Evolutionary conservation across 2,329 filamentous ascomycete genomes (phyloP).

Genomic region (Cladobotryum protrusum): DNA sequence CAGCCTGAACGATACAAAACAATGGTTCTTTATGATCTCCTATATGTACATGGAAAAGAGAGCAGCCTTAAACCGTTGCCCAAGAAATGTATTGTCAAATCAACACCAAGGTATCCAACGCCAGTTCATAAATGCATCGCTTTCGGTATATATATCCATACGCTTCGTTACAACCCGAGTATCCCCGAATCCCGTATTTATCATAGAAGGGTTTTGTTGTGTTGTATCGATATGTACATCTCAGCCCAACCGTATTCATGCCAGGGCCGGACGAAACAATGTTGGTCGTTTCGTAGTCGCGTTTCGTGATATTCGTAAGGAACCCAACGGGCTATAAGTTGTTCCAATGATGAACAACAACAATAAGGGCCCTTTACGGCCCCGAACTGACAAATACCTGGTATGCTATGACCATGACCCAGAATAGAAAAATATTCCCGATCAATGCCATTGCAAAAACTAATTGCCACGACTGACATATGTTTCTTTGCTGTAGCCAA

Average conservation of each 20-base stretch:
- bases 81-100: slow-evolving; percentile 1
- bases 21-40: neutral
- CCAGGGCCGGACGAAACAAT: no score
- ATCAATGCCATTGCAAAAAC: slow-evolving; percentile 58
- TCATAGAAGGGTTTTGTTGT: no score
- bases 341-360: neutral
- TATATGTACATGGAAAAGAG: neutral
- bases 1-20: neutral
- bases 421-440: slow-evolving; percentile 55
- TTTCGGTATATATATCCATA: slow-evolving; percentile 5
- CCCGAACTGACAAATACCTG: slow-evolving; percentile 51
- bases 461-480: slow-evolving; percentile 61
- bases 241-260: no score
- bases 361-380: neutral
- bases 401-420: slow-evolving; percentile 63
- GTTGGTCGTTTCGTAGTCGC: neutral
- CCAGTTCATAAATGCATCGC: slow-evolving; percentile 10
- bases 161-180: slow-evolving; percentile 2
- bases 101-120: slow-evolving; percentile 3
- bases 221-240: no score
- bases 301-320: neutral
- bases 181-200: neutral
- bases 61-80: neutral
- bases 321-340: neutral
- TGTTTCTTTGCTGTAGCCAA: slow-evolving; percentile 57